Conservation (phyloP, 441 rosid species). For the Flueggea neowawraea region DNA sequence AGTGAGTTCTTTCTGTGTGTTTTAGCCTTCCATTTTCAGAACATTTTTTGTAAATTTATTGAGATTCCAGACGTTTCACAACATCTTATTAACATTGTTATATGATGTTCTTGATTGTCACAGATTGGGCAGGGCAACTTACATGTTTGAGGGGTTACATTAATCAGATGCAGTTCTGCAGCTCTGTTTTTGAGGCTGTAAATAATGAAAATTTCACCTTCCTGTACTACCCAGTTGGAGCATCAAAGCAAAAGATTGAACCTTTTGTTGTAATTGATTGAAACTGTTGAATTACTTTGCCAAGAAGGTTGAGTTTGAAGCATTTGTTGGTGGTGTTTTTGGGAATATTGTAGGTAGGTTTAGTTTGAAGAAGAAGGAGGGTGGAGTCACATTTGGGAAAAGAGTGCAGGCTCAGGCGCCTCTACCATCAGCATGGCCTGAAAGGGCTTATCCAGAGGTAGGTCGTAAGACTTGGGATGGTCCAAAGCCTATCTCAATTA, state of each 20-base stretch:
- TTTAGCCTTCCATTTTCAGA: no score
- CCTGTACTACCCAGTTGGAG: no score
- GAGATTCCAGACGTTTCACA: no score
- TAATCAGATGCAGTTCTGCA: no score
- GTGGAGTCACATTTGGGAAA: constrained; percentile 32
- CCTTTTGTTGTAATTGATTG: not conserved
- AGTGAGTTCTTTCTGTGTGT: no score
- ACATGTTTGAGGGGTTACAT: no score
- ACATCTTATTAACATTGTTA: no score
- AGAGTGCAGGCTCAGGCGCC: constrained; percentile 52
- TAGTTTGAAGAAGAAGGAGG: constrained; percentile 48
- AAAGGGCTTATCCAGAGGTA: constrained; percentile 65
- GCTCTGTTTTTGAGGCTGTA: not conserved
- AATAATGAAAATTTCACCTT: no score
- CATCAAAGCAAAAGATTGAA: no score
- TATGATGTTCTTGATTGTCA: no score
- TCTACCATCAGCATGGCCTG: constrained; percentile 92
- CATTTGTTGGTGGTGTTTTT: constrained; percentile 5
- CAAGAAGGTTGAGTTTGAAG: not conserved
- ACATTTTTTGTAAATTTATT: no score
- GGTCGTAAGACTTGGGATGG: constrained; percentile 76
- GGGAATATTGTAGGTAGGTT: constrained; percentile 41
- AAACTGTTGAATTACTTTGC: not conserved
- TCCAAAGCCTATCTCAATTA: constrained; percentile 80
- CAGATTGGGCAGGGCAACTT: no score